phyloP scores from a whole-genome alignment of 148 eudicot species.

The Salicornia ramosissima region DNA sequence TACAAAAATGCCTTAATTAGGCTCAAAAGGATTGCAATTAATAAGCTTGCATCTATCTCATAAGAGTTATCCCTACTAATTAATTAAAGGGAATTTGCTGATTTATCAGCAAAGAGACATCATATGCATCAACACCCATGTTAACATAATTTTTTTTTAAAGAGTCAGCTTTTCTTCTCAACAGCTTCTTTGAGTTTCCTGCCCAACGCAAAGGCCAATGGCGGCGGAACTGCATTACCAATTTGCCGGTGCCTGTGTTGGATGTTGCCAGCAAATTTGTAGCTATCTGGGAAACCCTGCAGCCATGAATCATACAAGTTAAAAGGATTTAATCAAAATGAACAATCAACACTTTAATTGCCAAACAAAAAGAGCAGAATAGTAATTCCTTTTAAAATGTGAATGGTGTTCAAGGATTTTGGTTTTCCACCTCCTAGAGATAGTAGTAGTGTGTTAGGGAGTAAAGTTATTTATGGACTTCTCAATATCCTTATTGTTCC shows the following conservation, averaged over 20 bases:
- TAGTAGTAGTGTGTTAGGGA: background rate
- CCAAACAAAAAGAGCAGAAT: background rate
- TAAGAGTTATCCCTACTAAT: background rate
- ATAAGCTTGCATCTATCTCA: background rate
- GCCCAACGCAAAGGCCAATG: constrained; percentile 85
- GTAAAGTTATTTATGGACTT: background rate
- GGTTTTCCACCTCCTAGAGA: background rate
- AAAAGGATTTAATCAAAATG: background rate
- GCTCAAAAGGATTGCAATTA: background rate
- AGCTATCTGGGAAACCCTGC: constrained; percentile 90
- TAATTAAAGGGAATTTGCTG: background rate
- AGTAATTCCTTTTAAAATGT: background rate
- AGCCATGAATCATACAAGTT: background rate
- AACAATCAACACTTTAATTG: background rate
- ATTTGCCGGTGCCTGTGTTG: constrained; percentile 84
- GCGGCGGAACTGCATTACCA: constrained; percentile 97
- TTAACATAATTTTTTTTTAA: background rate
- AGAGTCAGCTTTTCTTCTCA: constrained; percentile 33
- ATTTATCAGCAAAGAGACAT: background rate
- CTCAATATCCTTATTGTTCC: too few species aligned
- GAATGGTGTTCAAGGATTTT: background rate
- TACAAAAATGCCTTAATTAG: background rate
- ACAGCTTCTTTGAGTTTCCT: constrained; percentile 87
- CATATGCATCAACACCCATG: background rate
- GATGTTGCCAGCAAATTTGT: constrained; percentile 73